Base-by-base conservation (phyloP, 192 early-diverging fungal genomes). In the Phlyctochytrium planicorne region DNA sequence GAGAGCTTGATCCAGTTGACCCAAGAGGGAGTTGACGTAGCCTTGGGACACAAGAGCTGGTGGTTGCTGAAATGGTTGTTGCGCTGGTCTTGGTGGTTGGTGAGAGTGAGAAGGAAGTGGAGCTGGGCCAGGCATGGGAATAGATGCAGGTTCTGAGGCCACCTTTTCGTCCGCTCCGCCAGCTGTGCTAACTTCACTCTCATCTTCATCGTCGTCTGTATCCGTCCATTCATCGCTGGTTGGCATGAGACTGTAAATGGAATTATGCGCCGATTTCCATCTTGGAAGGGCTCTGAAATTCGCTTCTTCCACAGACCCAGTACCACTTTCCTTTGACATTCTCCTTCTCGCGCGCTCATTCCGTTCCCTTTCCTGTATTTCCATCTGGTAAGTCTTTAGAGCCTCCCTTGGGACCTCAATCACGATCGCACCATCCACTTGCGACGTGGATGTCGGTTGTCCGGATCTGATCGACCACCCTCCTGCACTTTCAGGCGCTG, bases 151-250 rank as follows among this genome's bases (percentile, higher is more conserved):
- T 27, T 14, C 16, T 25, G 55, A 10, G 25, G 20, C 27, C 6
- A 10, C 55, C 55, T 29, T 14, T 29, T 29, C 16, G 12, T 57
- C 20, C 14, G 12, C 12, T 27, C 20, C 25, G 27, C 27, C 55
- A 27, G 10, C 27, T 25, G 10, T 25, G 10, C 6, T 27, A 14
- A 10, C 20, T 20, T 25, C 55, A 29, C 6, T 57, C 20, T 57
- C 55, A 25, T 57, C 55, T 57, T 57, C 55, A 6, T 57, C 55
- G 25, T 57, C 55, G 27, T 57, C 55, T 6, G 55, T 57, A 27
- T 57, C 55, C 10, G 10, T 27, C 55, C 55, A 57, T 14, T 57
- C 55, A 12, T 57, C 55, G n/a, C n/a, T 50, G 6, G 10, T 27
- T 10, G 55, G 55, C 55, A 57, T 57, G 12, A 57, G 14, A 29